These are phyloP conservation scores for Chaetomium globosum DNA, from an alignment of 2,329 filamentous ascomycete genomes.

Conservation along the genomic window DNA sequence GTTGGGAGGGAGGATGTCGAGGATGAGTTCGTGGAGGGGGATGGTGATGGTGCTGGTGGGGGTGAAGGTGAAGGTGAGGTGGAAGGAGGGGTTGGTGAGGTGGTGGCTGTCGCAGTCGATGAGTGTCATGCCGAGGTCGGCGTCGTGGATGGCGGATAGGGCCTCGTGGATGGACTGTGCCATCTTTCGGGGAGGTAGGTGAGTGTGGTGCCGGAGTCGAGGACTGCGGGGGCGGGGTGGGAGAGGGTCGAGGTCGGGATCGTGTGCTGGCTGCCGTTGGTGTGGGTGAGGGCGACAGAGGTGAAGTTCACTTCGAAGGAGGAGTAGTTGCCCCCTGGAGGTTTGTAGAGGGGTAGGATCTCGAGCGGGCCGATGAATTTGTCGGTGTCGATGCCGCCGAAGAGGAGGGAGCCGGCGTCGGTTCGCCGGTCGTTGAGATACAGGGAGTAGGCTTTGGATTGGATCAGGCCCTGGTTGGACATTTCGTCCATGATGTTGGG, in stretches of 20 bases:
- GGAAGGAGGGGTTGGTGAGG: conserved; percentile 40
- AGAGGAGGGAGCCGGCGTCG: conserved; percentile 64
- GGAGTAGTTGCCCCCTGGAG: conserved; percentile 44
- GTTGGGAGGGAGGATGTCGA: conserved; percentile 43
- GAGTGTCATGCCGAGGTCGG: conserved; percentile 41
- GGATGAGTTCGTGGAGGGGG: conserved; percentile 45
- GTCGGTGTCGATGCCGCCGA: conserved; percentile 68
- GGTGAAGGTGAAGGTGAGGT: conserved; percentile 43
- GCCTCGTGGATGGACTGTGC: conserved; percentile 45
- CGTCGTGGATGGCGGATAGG: conserved; percentile 47
- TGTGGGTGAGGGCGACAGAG: conserved; percentile 30
- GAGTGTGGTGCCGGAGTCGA: conserved; percentile 69
- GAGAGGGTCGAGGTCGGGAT: conserved; percentile 28
- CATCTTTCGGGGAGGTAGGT: conserved; percentile 62
- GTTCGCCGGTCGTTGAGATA: conserved; percentile 62
- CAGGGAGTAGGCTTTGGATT: conserved; percentile 67
- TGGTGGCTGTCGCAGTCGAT: conserved; percentile 47
- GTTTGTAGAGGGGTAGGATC: conserved; percentile 57
- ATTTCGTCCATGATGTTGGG: conserved; percentile 67
- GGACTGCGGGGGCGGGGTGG: conserved; percentile 53
- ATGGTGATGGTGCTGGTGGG: conserved; percentile 36
- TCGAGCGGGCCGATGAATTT: conserved; percentile 64
- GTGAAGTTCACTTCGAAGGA: conserved; percentile 48
- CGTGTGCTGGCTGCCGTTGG: conserved; percentile 42
- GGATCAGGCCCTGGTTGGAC: conserved; percentile 62